Evolutionary conservation across 2,329 filamentous ascomycete genomes (phyloP), one percentile per base, ranked within the genome.

Genomic region (Daldinia sp.): DNA sequence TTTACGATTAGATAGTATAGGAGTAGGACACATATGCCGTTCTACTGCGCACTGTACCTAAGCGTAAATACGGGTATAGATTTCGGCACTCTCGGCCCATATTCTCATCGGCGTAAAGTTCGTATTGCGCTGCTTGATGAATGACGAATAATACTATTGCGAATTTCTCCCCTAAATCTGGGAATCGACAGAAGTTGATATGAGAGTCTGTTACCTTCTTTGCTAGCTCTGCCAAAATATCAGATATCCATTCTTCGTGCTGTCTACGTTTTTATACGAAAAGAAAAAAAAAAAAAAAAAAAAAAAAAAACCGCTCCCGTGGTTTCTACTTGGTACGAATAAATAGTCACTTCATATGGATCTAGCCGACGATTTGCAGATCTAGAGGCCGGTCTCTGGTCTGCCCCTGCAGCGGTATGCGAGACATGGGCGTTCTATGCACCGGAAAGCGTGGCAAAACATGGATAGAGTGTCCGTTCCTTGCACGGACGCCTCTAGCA

Each of bases 381-480:
- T 60, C 41, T 37, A 63, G n/a, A 30, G 13, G 15, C 37, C 39
- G 37, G 50, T 60, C 37, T 54, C 51, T 61, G 30, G 60, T 23
- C 37, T n/a, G 23, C 46, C 53, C 28, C 30, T 35, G 61, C 51
- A 42, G 60, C 18, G 33, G 20, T 48, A 51, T 20, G 46, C 53
- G 23, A 55, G 48, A 53, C 53, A 46, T 65, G 55, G 39, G 35
- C 48, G 33, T 23, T 41, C 35, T 12, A 53, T 6, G 35, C 20
- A 37, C n/a, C 46, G 60, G 46, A 44, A 44, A 61, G n/a, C 51
- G 44, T 55, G 39, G 30, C 57, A 18, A 53, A 58, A 48, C 33
- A 33, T 42, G 61, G 54, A 56, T 42, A 53, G 55, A 65, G 33
- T 51, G 53, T 42, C 46, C 53, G 42, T 69, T 63, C 54, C 59